These are phyloP conservation scores for Globisporangium acanthophoron DNA, from an alignment of 352 stramenopile species.

Conservation along the genomic window DNA sequence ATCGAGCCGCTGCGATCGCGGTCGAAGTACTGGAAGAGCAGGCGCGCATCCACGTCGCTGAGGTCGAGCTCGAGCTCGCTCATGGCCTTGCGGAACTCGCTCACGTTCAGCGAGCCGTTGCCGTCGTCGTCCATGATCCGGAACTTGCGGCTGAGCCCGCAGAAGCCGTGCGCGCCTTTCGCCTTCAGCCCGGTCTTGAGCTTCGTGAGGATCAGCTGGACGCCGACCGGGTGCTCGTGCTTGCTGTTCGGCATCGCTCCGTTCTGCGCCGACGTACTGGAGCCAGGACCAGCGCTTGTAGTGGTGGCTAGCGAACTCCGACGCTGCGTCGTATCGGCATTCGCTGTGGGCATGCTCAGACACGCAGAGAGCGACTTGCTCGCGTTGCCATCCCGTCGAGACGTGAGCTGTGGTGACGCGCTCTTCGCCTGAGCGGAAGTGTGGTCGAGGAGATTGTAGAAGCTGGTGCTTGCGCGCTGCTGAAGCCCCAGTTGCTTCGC, in stretches of 20 bases:
- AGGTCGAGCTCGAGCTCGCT: constrained; percentile 47
- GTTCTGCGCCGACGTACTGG: background rate
- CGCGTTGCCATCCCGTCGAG: constrained; percentile 31
- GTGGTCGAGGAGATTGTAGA: constrained; percentile 62
- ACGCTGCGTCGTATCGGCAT: background rate
- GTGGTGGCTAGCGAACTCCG: background rate
- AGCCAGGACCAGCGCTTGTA: background rate
- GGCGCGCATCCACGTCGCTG: constrained; percentile 46
- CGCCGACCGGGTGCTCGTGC: constrained; percentile 33
- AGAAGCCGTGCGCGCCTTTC: constrained; percentile 67
- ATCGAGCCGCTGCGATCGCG: constrained; percentile 69
- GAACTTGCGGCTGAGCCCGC: constrained; percentile 68
- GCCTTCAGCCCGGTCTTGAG: constrained; percentile 46
- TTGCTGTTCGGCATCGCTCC: constrained; percentile 8
- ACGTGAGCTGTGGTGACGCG: constrained; percentile 12
- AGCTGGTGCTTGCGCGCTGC: constrained; percentile 21
- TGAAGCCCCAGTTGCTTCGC: constrained; percentile 18
- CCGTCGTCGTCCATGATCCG: constrained; percentile 74
- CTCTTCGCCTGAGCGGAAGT: constrained; percentile 14
- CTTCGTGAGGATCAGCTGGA: constrained; percentile 50
- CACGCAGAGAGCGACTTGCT: constrained; percentile 52
- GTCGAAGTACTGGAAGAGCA: constrained; percentile 85
- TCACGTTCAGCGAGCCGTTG: constrained; percentile 61
- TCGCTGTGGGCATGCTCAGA: constrained; percentile 19
- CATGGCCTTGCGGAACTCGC: constrained; percentile 73